phyloP scores from a whole-genome alignment of 345 rosid species.

The Eucalyptus polyanthemos region DNA sequence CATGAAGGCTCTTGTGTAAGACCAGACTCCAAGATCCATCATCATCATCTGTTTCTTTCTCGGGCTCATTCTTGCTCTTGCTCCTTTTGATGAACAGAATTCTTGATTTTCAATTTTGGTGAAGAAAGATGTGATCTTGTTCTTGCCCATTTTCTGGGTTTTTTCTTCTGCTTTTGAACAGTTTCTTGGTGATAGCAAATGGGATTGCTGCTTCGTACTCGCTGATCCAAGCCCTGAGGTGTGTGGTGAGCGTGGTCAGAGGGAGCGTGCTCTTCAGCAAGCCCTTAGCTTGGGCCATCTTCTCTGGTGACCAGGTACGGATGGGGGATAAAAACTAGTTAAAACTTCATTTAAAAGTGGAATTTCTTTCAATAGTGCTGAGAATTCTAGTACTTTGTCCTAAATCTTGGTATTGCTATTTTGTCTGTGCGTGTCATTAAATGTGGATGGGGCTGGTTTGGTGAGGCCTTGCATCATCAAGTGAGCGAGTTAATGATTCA shows the following conservation, averaged over 20 bases:
- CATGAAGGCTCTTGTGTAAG: conserved; percentile 94
- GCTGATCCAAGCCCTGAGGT: conserved; percentile 59
- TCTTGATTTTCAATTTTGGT: neutral
- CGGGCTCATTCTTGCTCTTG: neutral
- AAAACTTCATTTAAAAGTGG: neutral
- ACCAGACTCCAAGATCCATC: neutral
- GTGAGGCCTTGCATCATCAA: neutral
- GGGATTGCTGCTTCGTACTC: conserved; percentile 73
- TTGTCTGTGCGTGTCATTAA: neutral
- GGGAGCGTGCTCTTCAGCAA: conserved; percentile 60
- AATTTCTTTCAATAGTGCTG: neutral
- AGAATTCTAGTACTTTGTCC: neutral
- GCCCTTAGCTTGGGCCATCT: conserved; percentile 79
- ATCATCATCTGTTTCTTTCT: neutral
- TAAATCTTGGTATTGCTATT: neutral
- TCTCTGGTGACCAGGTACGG: conserved; percentile 81
- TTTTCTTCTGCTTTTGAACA: conserved; percentile 3
- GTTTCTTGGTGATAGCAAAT: conserved; percentile 72
- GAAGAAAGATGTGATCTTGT: neutral
- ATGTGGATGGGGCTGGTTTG: neutral
- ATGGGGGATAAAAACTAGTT: neutral
- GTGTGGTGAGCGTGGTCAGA: conserved; percentile 44
- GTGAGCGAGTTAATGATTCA: neutral
- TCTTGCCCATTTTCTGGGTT: neutral
- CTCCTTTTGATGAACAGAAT: neutral